Conservation (phyloP, 1,284 basidiomycete genomes). For the Moniliophthora roreri region DNA sequence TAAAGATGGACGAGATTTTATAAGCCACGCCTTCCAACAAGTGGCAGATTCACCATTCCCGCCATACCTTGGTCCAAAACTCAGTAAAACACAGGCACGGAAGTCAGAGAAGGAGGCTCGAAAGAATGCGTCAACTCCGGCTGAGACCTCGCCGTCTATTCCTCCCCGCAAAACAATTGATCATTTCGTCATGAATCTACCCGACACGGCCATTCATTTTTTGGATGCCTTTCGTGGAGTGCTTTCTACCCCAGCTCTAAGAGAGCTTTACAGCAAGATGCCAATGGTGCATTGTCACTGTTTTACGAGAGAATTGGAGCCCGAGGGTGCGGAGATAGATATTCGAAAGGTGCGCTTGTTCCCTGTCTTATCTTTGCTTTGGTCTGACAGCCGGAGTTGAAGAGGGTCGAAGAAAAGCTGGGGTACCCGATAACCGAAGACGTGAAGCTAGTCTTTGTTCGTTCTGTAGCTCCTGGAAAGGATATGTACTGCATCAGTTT, state of each 20-base stretch:
- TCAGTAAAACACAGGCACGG: slow-evolving; percentile 43
- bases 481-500: slow-evolving; percentile 99
- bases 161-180: slow-evolving; percentile 57
- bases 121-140: slow-evolving; percentile 17
- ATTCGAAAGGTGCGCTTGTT: slow-evolving; percentile 69
- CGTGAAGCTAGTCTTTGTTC: slow-evolving; percentile 75
- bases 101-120: slow-evolving; percentile 29
- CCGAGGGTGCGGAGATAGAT: slow-evolving; percentile 66
- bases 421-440: slow-evolving; percentile 55
- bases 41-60: slow-evolving; percentile 68
- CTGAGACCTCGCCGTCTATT: slow-evolving; percentile 15
- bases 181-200: slow-evolving; percentile 98
- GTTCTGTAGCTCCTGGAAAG: slow-evolving; percentile 95
- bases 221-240: slow-evolving; percentile 86
- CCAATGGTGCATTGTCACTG: slow-evolving; percentile 97
- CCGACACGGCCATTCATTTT: slow-evolving; percentile 89
- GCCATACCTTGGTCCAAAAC: slow-evolving; percentile 46
- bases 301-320: slow-evolving; percentile 89
- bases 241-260: slow-evolving; percentile 37
- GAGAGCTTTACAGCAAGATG: slow-evolving; percentile 60
- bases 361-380: background rate
- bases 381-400: slow-evolving; percentile 15
- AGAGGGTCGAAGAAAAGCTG: slow-evolving; percentile 78
- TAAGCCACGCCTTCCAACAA: slow-evolving; percentile 55
- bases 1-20: slow-evolving; percentile 86